Evolutionary conservation across 805 yeast genomes (phyloP).

Genomic region (Candida schatavii): DNA sequence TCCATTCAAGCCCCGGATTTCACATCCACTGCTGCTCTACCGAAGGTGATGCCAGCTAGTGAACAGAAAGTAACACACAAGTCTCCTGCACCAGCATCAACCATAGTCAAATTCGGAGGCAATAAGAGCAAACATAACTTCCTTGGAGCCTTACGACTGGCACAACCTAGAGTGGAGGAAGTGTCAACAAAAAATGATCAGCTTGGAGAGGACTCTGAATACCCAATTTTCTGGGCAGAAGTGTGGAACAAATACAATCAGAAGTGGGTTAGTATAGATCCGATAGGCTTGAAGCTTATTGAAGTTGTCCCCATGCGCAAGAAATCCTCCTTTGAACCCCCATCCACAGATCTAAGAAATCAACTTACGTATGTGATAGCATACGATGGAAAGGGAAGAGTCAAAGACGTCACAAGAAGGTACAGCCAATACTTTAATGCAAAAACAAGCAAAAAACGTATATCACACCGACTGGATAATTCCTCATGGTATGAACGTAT

Average conservation of each 20-base stretch:
- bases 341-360: slow-evolving; percentile 54
- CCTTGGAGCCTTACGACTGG: slow-evolving; percentile 6
- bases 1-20: slow-evolving; percentile 92
- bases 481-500: slow-evolving; percentile 59
- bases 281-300: slow-evolving; percentile 59
- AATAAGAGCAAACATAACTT: slow-evolving; percentile 19
- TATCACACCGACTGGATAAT: slow-evolving; percentile 50
- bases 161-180: slow-evolving; percentile 3
- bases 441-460: slow-evolving; percentile 69
- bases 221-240: slow-evolving; percentile 90
- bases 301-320: slow-evolving; percentile 57
- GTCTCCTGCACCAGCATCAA: neutral
- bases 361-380: slow-evolving; percentile 75
- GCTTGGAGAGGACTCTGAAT: slow-evolving; percentile 27
- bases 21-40: slow-evolving; percentile 32
- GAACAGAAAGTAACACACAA: slow-evolving; percentile 1
- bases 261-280: slow-evolving; percentile 86
- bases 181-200: neutral
- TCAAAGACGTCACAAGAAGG: slow-evolving; percentile 81
- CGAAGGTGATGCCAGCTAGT: too few relatives aligned
- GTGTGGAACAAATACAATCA: slow-evolving; percentile 78
- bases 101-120: slow-evolving; percentile 21
- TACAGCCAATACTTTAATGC: slow-evolving; percentile 72
- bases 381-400: slow-evolving; percentile 60
- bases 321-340: slow-evolving; percentile 69